phyloP scores from a whole-genome alignment of 2,329 filamentous ascomycete genomes.

The Lecanicillium sp. region DNA sequence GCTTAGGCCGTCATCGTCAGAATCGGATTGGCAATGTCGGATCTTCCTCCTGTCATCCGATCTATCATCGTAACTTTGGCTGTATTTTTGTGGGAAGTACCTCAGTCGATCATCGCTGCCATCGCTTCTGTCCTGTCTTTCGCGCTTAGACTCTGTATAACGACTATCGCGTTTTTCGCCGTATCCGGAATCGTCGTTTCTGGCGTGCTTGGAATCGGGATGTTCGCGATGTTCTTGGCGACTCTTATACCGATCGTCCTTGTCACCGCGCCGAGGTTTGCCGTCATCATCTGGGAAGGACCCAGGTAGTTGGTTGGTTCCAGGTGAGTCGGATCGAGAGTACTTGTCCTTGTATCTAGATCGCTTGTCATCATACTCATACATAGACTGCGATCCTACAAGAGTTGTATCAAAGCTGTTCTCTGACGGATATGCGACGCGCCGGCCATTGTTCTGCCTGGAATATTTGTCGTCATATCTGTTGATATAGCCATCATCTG shows the following conservation, averaged over 20 bases:
- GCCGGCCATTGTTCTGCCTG: conserved; percentile 25
- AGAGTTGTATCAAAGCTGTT: conserved; percentile 32
- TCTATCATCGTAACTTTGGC: conserved; percentile 28
- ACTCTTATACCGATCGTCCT: conserved; percentile 13
- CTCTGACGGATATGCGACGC: conserved; percentile 35
- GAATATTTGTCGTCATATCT: conserved; percentile 32
- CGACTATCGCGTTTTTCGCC: conserved; percentile 25
- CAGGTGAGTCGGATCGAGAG: conserved; percentile 30
- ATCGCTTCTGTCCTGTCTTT: conserved; percentile 17
- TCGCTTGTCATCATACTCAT: conserved; percentile 34
- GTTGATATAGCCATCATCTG: conserved; percentile 26
- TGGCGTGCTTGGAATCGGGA: conserved; percentile 11
- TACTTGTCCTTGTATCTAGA: conserved; percentile 30
- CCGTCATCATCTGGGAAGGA: conserved; percentile 29
- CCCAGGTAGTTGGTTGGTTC: conserved; percentile 26
- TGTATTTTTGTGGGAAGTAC: conserved; percentile 44
- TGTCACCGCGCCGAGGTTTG: conserved; percentile 14
- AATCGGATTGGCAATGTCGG: conserved; percentile 17
- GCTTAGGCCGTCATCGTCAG: conserved; percentile 42
- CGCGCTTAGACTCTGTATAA: conserved; percentile 16
- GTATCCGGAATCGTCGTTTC: conserved; percentile 23
- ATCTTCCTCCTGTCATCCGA: conserved; percentile 15
- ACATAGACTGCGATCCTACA: conserved; percentile 30
- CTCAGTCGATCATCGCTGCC: conserved; percentile 34
- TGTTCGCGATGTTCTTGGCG: conserved; percentile 17